Evolutionary conservation across 2,329 filamentous ascomycete species (phyloP).

Genomic region (Ascochyta viciae-villosae): DNA sequence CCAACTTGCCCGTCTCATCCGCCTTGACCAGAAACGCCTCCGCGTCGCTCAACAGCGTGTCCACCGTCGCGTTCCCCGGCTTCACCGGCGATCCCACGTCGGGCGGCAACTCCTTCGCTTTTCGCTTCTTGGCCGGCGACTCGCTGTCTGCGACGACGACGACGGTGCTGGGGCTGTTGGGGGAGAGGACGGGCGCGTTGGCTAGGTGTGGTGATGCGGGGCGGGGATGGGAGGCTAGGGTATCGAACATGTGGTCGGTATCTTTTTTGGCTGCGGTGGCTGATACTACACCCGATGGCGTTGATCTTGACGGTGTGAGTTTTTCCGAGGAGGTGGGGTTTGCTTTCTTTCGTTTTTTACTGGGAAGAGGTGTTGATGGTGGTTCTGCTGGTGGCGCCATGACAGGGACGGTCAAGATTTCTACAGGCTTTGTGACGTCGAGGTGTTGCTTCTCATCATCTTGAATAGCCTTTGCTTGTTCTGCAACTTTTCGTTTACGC

Average conservation of each 20-base stretch:
- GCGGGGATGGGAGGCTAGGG: slow-evolving; percentile 47
- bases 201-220: slow-evolving; percentile 69
- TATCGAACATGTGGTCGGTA: slow-evolving; percentile 35
- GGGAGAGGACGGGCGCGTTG: slow-evolving; percentile 75
- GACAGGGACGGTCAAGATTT: slow-evolving; percentile 1
- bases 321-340: slow-evolving; percentile 24
- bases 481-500: slow-evolving; percentile 29
- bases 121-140: slow-evolving; percentile 31
- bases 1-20: slow-evolving; percentile 70
- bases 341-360: slow-evolving; percentile 31
- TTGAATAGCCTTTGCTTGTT: background rate
- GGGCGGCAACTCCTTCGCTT: background rate
- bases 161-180: slow-evolving; percentile 70
- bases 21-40: slow-evolving; percentile 75
- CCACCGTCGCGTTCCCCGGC: slow-evolving; percentile 66
- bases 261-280: background rate
- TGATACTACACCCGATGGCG: slow-evolving; percentile 53
- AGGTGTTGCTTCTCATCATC: background rate
- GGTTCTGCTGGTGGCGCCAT: slow-evolving; percentile 13
- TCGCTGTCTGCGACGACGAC: slow-evolving; percentile 57
- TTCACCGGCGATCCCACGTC: slow-evolving; percentile 12
- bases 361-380: slow-evolving; percentile 43
- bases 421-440: background rate
- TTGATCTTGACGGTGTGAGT: slow-evolving; percentile 49
- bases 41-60: slow-evolving; percentile 76